These are phyloP conservation scores for Chaetoceros muelleri DNA, from an alignment of 108 stramenopile genomes.

Conservation along the genomic window DNA sequence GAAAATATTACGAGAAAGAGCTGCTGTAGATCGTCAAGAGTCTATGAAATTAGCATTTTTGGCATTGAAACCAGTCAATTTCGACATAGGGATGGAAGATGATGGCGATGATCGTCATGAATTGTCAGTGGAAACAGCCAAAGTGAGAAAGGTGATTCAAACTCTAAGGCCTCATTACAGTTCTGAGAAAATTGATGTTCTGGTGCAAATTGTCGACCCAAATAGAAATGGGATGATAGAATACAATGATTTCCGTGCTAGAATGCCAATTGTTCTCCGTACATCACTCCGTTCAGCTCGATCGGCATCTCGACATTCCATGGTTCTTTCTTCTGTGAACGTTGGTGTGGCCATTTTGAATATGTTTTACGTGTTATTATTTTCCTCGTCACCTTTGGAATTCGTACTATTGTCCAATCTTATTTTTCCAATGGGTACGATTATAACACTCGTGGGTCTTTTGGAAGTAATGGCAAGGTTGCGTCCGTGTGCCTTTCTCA, in stretches of 20 bases:
- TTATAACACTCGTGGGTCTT: conserved; percentile 33
- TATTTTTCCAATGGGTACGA: conserved; percentile 12
- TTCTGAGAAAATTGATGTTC: conserved; percentile 35
- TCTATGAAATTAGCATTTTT: conserved; percentile 28
- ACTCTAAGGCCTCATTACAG: conserved; percentile 47
- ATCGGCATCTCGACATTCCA: conserved; percentile 20
- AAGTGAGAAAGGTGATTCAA: conserved; percentile 26
- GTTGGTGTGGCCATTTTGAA: conserved; percentile 36
- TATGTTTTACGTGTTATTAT: conserved; percentile 37
- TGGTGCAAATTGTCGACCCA: conserved; percentile 47
- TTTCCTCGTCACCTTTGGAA: conserved; percentile 18
- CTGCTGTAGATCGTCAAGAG: conserved; percentile 27
- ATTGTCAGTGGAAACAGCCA: conserved; percentile 4
- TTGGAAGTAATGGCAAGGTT: conserved; percentile 30
- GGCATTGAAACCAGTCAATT: conserved; percentile 13
- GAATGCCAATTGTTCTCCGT: conserved; percentile 39
- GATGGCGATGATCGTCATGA: not conserved
- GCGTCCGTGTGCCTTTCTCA: conserved; percentile 20
- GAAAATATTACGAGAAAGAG: conserved; percentile 24
- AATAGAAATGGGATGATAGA: conserved; percentile 18
- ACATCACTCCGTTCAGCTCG: conserved; percentile 36
- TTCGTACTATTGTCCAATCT: conserved; percentile 14
- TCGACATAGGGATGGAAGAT: not conserved
- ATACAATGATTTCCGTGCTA: conserved; percentile 35
- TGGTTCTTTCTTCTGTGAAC: conserved; percentile 25